Evolutionary conservation across 2,329 filamentous ascomycete genomes (phyloP), one percentile per base, ranked within the genome.

Genomic region (Chrysosporium queenslandicum): DNA sequence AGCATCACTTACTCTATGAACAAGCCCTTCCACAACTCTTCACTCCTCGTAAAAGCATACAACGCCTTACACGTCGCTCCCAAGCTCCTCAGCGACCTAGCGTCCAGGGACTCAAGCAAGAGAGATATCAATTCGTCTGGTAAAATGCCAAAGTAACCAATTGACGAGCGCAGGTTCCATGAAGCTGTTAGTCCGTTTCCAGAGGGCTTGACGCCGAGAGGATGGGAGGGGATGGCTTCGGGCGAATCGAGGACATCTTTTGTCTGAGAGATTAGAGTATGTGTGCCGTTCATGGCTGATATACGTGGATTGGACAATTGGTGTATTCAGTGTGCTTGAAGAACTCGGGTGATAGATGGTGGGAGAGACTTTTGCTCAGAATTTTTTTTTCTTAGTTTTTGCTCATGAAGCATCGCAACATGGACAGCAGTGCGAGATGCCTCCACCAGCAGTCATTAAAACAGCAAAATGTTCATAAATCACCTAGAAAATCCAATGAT

Each of bases 1-100:
- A 14, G 14, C 12, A 18, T 41, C 7, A 53, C 87, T 80, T 82
- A 95, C 89, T 81, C 79, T 58, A 94, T 76, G 62, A 91, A 94
- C 18, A 95, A 68, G 16, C 82, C 69, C 68, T 92, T 90, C 91
- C 91, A 97, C 32, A 96, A 67, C 61, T 97, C 91, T 58, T 96
- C 91, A 45, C 81, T 81, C 46, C 83, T 77, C 51, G 84, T 86
- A 65, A 91, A 94, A 1, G 89, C 90, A 74, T 89, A 91, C 14
- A 97, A 71, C 50, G 87, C 89, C 66, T 82, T 87, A 74, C 90
- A 95, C 4, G 89, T 86, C 52, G 79, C 78, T 7, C 88, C 87
- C 39, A 97, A 71, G 6, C 69, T 71, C 52, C 83, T 68, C 49
- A 97, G 71, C 49, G 76, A 73, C 8, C 67, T 61, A 46, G 78